Percentiles rank a stretch among this genome's conserved stretches.
Evolutionary conservation across 106 monocot species (phyloP).

Genomic region (Dioscorea alata): DNA sequence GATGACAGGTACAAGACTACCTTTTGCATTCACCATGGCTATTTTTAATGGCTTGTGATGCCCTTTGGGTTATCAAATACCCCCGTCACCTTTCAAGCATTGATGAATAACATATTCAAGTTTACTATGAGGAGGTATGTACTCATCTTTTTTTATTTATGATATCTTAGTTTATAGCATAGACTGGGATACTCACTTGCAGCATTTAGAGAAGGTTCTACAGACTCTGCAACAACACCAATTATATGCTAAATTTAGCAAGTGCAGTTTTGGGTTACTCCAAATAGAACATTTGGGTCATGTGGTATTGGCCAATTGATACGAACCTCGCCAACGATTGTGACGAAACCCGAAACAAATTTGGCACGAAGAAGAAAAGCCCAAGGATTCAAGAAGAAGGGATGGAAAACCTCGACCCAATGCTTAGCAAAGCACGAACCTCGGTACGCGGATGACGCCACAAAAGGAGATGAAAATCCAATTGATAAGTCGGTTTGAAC

Average conservation of each 20-base stretch:
- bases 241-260: no score
- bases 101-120: neutral
- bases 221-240: neutral
- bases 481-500: no score
- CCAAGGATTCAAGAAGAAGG: no score
- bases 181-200: neutral
- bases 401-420: no score
- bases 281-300: no score
- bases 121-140: neutral
- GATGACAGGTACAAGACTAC: neutral
- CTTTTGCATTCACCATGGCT: neutral
- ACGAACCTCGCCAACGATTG: no score
- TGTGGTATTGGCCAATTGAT: no score
- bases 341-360: no score
- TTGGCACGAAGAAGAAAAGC: no score
- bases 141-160: constrained; percentile 1
- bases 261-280: neutral
- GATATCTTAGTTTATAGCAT: neutral
- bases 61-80: constrained; percentile 2
- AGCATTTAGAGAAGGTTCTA: neutral
- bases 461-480: no score
- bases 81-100: neutral
- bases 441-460: no score
- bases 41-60: neutral
- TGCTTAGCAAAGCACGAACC: no score